Base-by-base conservation (phyloP, 345 rosid genomes). In the Triadica sebifera region DNA sequence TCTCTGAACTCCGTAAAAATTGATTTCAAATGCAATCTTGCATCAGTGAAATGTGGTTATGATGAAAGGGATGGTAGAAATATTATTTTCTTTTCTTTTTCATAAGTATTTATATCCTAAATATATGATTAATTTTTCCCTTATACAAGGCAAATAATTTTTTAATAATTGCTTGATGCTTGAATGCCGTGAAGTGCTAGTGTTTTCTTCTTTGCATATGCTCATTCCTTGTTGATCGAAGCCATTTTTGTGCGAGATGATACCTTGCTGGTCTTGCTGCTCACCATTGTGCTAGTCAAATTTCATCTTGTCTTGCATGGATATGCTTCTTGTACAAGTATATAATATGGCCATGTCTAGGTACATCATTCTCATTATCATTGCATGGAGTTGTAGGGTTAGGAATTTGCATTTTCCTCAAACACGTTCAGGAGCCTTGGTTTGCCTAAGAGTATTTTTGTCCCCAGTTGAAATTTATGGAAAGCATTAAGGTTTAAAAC, bases 21-120 rank as follows among this genome's bases (percentile, higher is more conserved):
- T n/a, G n/a, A n/a, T 24, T 39, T 47, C 61, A 67, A 58, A 38
- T 50, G 46, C 29, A 51, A 41, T 17, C 77, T 41, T 52, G 52
- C 49, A 39, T 38, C 25, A 73, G n/a, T 73, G 67, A 39, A 24
- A 39, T 25, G 24, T 71, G 66, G 19, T 11, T 59, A 45, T 71
- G 9, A 10, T 56, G 57, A 19, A 49, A 50, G 22, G 34, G 41
- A 47, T 43, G 4, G 16, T 13, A 3, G 22, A n/a, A 43, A 9
- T 43, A 3, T n/a, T 20, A 8, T 12, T 20, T n/a, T 20, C 0
- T 43, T 43, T 43, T 45, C 29, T 4, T 66, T 66, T 47, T 3
- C 19, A 5, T 12, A 13, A 66, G 3, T n/a, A 46, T 12, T 47
- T 65, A 43, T n/a, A n/a, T 9, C 19, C 69, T 65, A 16, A 0